Conservation (phyloP, 2,329 filamentous ascomycete species). For the Paracamarosporium sp. region DNA sequence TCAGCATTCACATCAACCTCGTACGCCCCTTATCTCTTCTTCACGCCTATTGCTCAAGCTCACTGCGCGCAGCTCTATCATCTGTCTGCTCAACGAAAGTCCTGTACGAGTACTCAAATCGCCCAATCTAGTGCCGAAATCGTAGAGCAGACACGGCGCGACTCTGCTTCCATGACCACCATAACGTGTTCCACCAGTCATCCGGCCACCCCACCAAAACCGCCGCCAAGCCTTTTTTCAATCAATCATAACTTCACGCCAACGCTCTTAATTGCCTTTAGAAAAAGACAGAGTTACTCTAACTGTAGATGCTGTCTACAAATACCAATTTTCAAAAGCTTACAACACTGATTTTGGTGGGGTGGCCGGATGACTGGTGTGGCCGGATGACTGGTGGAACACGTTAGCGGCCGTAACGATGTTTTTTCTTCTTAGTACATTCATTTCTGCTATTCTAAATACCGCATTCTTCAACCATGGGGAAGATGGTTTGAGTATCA, state of each 20-base stretch:
- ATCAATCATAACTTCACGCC: no score
- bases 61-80: conserved; percentile 25
- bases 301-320: no score
- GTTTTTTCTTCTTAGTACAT: conserved; percentile 31
- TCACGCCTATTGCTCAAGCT: not conserved
- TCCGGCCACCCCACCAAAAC: no score
- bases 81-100: conserved; percentile 24
- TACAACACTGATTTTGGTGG: no score
- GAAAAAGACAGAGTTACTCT: no score
- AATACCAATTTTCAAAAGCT: no score
- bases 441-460: conserved; percentile 24
- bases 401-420: conserved; percentile 32
- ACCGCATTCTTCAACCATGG: conserved; percentile 26
- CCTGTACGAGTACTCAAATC: conserved; percentile 23
- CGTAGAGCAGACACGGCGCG: conserved; percentile 27
- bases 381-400: no score
- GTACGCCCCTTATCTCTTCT: conserved; percentile 11
- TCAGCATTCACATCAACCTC: conserved; percentile 27
- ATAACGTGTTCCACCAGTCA: no score
- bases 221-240: no score
- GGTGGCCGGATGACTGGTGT: no score
- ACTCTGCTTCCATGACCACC: conserved; percentile 36
- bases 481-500: conserved; percentile 15
- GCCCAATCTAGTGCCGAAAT: conserved; percentile 24
- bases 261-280: no score